A percentile compares a stretch with the other conserved stretches of the same genome.
Conservation (phyloP, 2,329 filamentous ascomycete species). For the Myrmaecium sp. region DNA sequence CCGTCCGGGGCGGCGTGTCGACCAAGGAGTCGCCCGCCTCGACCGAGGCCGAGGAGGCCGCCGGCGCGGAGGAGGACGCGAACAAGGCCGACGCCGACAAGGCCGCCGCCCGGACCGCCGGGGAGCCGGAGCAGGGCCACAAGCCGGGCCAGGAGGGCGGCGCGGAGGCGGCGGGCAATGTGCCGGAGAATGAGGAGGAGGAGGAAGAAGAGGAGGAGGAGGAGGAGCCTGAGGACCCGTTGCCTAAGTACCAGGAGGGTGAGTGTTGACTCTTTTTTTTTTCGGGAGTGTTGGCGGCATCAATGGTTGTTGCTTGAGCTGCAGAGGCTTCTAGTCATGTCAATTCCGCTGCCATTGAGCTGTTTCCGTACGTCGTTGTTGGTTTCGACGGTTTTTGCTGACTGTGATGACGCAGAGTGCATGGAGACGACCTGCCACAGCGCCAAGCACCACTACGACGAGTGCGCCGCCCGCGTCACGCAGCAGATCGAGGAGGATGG, state of each 20-base stretch:
- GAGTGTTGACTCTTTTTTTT: conserved; percentile 26
- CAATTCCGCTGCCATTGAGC: not conserved
- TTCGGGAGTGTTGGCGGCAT: conserved; percentile 1
- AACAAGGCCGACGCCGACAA: conserved; percentile 11
- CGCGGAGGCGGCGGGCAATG: conserved; percentile 41
- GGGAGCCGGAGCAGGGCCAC: conserved; percentile 24
- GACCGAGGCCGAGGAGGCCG: conserved; percentile 27
- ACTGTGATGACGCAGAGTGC: conserved; percentile 59
- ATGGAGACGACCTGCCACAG: conserved; percentile 67
- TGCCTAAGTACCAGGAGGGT: conserved; percentile 87
- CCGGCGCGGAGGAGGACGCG: conserved; percentile 21
- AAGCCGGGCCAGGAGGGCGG: conserved; percentile 33
- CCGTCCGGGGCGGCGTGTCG: conserved; percentile 21
- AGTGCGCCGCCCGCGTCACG: conserved; percentile 91
- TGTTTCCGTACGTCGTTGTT: not conserved
- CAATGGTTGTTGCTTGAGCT: conserved; percentile 4
- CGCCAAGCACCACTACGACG: conserved; percentile 94
- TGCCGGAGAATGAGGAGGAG: conserved; percentile 51
- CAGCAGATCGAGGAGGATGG: conserved; percentile 50
- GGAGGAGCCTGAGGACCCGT: conserved; percentile 68
- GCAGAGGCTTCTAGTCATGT: not conserved
- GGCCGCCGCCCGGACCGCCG: conserved; percentile 13
- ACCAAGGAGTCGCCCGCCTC: conserved; percentile 17
- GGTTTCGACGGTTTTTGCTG: not conserved
- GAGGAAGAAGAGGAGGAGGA: conserved; percentile 72